Percentiles rank a stretch among this genome's conserved stretches.
phyloP scores from a whole-genome alignment of 495 filamentous ascomycete genomes.

The Schizothecium vesticola region DNA sequence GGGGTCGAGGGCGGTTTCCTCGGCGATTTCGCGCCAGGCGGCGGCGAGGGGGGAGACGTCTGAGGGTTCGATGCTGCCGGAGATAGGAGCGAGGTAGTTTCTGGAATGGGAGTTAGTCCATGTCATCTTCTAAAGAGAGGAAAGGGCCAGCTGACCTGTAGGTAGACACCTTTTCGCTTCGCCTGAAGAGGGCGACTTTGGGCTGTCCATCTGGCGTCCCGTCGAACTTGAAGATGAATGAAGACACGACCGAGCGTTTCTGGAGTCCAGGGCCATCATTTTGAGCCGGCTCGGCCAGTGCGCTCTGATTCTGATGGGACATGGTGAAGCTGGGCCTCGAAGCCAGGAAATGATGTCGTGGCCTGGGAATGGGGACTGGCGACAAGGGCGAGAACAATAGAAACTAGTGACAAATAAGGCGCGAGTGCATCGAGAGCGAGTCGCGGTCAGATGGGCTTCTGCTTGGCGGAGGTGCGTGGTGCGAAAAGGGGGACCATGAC shows the following conservation, averaged over 20 bases:
- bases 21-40: slow-evolving; percentile 57
- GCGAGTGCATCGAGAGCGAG: background rate
- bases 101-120: slow-evolving; percentile 23
- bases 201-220: slow-evolving; percentile 26
- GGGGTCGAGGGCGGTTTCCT: slow-evolving; percentile 54
- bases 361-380: background rate
- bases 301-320: background rate
- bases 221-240: slow-evolving; percentile 48
- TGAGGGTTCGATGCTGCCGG: slow-evolving; percentile 49
- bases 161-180: slow-evolving; percentile 52
- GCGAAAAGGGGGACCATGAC: background rate
- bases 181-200: slow-evolving; percentile 52
- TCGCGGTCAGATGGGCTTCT: background rate
- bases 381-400: background rate
- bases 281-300: background rate
- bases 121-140: background rate
- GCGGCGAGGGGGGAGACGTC: slow-evolving; percentile 49
- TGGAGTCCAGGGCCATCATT: background rate
- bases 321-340: background rate
- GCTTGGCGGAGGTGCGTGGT: background rate
- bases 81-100: slow-evolving; percentile 54
- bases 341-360: background rate
- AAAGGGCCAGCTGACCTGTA: slow-evolving; percentile 40
- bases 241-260: slow-evolving; percentile 49
- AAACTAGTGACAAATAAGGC: background rate